phyloP scores from a whole-genome alignment of 2,329 filamentous ascomycete genomes.

The Cadophora sp. region DNA sequence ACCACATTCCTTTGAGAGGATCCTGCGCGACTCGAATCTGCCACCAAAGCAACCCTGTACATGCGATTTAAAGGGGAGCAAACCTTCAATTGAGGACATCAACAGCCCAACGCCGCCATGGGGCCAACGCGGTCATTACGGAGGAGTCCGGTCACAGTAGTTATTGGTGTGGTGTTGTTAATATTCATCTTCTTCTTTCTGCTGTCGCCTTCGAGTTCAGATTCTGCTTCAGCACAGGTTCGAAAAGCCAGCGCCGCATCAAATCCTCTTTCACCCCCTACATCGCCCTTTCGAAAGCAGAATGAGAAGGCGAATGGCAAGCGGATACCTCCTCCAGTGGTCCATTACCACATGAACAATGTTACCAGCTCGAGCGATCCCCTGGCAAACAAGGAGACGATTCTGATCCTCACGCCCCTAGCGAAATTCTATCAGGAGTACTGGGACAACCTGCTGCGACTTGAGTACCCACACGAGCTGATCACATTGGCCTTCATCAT shows the following conservation, averaged over 20 bases:
- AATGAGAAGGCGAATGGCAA: conserved; percentile 59
- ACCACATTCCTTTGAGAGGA: conserved; percentile 11
- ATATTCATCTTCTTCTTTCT: conserved; percentile 74
- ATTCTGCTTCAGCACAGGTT: conserved; percentile 54
- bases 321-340: conserved; percentile 77
- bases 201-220: conserved; percentile 57
- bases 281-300: conserved; percentile 75
- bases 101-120: conserved; percentile 49
- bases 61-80: conserved; percentile 34
- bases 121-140: conserved; percentile 74
- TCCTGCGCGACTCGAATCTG: conserved; percentile 17
- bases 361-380: conserved; percentile 83
- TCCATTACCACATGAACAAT: conserved; percentile 94
- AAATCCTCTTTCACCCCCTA: conserved; percentile 75
- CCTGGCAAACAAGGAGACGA: conserved; percentile 78
- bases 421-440: conserved; percentile 92
- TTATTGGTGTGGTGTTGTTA: conserved; percentile 74
- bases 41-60: conserved; percentile 22
- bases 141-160: conserved; percentile 78
- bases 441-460: conserved; percentile 88
- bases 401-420: conserved; percentile 92
- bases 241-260: conserved; percentile 64
- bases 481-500: conserved; percentile 97
- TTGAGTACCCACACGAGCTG: conserved; percentile 90
- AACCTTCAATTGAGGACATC: conserved; percentile 41